These are phyloP conservation scores for Dothistroma pini DNA, from an alignment of 2,329 filamentous ascomycete genomes.

Conservation along the genomic window DNA sequence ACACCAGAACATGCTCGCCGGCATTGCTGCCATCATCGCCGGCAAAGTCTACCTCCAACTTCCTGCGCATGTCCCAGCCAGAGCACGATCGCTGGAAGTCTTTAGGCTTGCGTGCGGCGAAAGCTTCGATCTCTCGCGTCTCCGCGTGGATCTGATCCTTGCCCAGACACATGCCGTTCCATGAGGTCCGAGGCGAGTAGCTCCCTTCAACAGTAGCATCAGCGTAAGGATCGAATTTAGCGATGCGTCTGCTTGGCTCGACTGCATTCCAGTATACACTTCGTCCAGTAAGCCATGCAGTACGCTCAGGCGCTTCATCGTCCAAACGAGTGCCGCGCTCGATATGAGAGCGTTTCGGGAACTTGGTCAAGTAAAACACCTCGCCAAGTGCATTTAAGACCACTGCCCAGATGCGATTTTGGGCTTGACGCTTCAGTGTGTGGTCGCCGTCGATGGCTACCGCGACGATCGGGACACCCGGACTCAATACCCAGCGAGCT, in stretches of 20 bases:
- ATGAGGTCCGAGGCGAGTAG: conserved; percentile 77
- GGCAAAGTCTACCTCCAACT: conserved; percentile 83
- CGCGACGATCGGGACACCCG: conserved; percentile 84
- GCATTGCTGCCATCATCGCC: conserved; percentile 71
- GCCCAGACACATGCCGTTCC: conserved; percentile 66
- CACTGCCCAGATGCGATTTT: conserved; percentile 80
- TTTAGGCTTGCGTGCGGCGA: conserved; percentile 66
- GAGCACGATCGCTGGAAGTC: conserved; percentile 75
- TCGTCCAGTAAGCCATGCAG: conserved; percentile 77
- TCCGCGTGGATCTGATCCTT: conserved; percentile 69
- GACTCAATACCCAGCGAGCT: conserved; percentile 83
- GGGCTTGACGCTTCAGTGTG: conserved; percentile 63
- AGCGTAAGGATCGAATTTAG: conserved; percentile 68
- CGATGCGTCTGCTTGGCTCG: conserved; percentile 69
- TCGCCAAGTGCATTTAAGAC: conserved; percentile 93
- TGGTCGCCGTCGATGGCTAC: conserved; percentile 82
- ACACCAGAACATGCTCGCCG: conserved; percentile 72
- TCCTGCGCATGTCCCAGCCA: conserved; percentile 89
- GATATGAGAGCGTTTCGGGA: conserved; percentile 56
- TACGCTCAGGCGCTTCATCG: conserved; percentile 55
- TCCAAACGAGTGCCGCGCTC: conserved; percentile 45
- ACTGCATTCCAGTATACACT: conserved; percentile 76
- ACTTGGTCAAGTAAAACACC: conserved; percentile 75
- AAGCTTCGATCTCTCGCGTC: conserved; percentile 76
- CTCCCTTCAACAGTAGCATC: conserved; percentile 63